These are phyloP conservation scores for Venturia effusa DNA, from an alignment of 2,329 filamentous ascomycete genomes.

Conservation along the genomic window DNA sequence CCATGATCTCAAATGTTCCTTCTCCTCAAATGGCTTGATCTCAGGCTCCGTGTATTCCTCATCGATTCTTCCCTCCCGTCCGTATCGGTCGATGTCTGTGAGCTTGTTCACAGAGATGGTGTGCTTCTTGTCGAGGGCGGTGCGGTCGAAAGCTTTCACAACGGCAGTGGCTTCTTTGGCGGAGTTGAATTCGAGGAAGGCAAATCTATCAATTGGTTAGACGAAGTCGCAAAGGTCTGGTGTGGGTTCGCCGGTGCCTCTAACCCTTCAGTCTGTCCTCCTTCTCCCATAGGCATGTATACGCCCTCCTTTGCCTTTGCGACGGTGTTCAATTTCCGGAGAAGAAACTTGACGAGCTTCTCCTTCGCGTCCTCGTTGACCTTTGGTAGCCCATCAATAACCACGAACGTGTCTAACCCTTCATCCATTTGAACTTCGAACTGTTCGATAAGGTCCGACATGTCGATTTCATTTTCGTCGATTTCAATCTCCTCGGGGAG, in stretches of 20 bases:
- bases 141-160: slow-evolving; percentile 75
- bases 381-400: slow-evolving; percentile 84
- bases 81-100: slow-evolving; percentile 93
- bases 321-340: slow-evolving; percentile 82
- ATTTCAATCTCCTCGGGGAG: slow-evolving; percentile 79
- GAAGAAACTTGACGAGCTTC: slow-evolving; percentile 91
- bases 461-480: slow-evolving; percentile 89
- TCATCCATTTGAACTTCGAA: slow-evolving; percentile 94
- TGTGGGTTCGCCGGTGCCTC: slow-evolving; percentile 20
- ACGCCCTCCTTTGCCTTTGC: slow-evolving; percentile 76
- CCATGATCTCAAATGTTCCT: slow-evolving; percentile 92
- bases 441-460: slow-evolving; percentile 86
- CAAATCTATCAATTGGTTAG: slow-evolving; percentile 51
- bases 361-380: slow-evolving; percentile 80
- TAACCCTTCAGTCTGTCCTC: slow-evolving; percentile 78
- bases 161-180: slow-evolving; percentile 82
- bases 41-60: slow-evolving; percentile 78
- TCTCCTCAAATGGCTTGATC: slow-evolving; percentile 76
- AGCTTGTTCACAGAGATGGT: slow-evolving; percentile 94
- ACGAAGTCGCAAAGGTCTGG: not conserved
- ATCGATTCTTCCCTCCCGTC: slow-evolving; percentile 83
- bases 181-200: slow-evolving; percentile 92
- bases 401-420: slow-evolving; percentile 91
- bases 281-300: slow-evolving; percentile 86
- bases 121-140: slow-evolving; percentile 92